A percentile compares a stretch with the other conserved stretches of the same genome.
These are phyloP conservation scores for Medicago lupulina DNA, from an alignment of 306 rosid genomes.

Conservation along the genomic window DNA sequence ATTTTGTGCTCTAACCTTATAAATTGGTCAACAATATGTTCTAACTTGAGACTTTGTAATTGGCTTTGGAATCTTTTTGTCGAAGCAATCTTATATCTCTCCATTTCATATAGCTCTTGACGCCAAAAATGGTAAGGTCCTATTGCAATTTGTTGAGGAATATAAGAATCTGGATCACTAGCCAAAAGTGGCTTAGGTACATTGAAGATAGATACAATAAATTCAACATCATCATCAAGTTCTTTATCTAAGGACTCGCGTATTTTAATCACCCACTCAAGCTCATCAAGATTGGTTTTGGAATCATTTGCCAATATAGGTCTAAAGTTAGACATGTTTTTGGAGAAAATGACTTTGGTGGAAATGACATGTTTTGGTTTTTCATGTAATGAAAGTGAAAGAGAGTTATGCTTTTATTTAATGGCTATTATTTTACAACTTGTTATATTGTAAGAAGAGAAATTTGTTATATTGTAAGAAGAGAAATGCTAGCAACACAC, in stretches of 20 bases:
- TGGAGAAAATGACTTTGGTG: conserved; percentile 8
- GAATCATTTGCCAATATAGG: conserved; percentile 38
- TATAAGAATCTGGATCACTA: conserved; percentile 63
- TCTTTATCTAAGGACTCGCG: conserved; percentile 67
- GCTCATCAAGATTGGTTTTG: conserved; percentile 62
- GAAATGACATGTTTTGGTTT: conserved; percentile 30
- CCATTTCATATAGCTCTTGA: conserved; percentile 73
- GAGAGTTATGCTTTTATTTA: conserved; percentile 42
- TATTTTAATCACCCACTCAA: conserved; percentile 71
- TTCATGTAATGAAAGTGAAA: conserved; percentile 25
- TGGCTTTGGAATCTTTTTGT: conserved; percentile 66
- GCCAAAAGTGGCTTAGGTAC: conserved; percentile 61
- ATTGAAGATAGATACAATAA: conserved; percentile 70
- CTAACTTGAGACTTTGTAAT: conserved; percentile 56
- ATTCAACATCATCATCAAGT: conserved; percentile 58
- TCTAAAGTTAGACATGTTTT: conserved; percentile 40
- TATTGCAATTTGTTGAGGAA: conserved; percentile 78
- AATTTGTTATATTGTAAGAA: no score
- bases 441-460: conserved; percentile 10
- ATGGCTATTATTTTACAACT: conserved; percentile 18
- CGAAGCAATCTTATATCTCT: conserved; percentile 68
- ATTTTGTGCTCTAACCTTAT: conserved; percentile 56
- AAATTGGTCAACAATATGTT: conserved; percentile 64
- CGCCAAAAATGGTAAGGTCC: conserved; percentile 84
- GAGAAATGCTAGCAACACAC: no score